phyloP scores from a whole-genome alignment of 2,329 filamentous ascomycete genomes.

The Ascochyta koolunga region DNA sequence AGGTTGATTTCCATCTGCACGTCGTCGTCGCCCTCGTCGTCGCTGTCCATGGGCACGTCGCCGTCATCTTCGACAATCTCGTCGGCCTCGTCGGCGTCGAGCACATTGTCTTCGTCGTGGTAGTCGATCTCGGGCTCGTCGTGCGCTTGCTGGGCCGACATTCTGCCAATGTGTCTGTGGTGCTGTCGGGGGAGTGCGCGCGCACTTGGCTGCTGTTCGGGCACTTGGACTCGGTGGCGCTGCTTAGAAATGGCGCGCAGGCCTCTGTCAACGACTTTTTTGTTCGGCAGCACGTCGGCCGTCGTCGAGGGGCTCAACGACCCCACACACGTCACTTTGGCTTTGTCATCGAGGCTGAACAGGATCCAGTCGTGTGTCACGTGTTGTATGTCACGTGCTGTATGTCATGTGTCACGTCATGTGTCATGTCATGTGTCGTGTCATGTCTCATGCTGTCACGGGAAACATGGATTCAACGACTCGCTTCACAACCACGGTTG shows the following conservation, averaged over 20 bases:
- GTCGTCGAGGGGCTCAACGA: conserved; percentile 24
- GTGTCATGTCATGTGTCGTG: too few species aligned
- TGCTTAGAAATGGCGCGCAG: conserved; percentile 45
- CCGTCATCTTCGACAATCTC: conserved; percentile 74
- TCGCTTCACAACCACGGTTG: too few species aligned
- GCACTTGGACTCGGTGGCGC: conserved; percentile 22
- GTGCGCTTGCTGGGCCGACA: conserved; percentile 39
- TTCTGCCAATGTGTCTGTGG: conserved; percentile 4
- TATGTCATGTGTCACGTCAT: too few species aligned
- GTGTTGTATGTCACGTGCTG: too few species aligned
- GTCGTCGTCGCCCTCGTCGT: conserved; percentile 64
- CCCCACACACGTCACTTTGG: conserved; percentile 36
- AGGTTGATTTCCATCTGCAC: conserved; percentile 72
- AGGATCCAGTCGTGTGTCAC: too few species aligned
- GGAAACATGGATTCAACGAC: too few species aligned
- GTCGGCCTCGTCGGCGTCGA: conserved; percentile 76
- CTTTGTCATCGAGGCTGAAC: conserved; percentile 28
- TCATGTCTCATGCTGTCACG: too few species aligned
- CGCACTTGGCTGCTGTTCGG: neutral
- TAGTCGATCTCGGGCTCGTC: conserved; percentile 49
- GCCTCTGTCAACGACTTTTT: conserved; percentile 42
- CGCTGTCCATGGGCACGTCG: conserved; percentile 81
- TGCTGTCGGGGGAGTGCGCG: neutral
- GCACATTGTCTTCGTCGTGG: conserved; percentile 72
- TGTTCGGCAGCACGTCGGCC: conserved; percentile 31